phyloP scores from a whole-genome alignment of 129 eudicot species.

The Flaveria trinervia region DNA sequence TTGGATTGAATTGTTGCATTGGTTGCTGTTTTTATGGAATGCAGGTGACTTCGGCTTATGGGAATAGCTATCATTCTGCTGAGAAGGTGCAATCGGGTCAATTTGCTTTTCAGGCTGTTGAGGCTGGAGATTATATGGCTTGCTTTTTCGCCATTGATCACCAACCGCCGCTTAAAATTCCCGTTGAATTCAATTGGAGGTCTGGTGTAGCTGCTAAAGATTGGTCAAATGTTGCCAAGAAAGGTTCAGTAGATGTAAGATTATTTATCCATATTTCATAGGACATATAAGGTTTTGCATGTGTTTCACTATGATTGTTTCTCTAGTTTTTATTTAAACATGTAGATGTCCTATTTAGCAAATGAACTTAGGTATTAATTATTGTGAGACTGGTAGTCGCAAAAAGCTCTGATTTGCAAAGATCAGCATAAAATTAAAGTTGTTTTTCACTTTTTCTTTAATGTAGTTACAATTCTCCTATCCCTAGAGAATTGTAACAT shows the following conservation, averaged over 20 bases:
- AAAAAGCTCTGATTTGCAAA: background rate
- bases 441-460: background rate
- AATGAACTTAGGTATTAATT: background rate
- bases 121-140: constrained; percentile 87
- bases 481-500: too few relatives aligned
- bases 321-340: background rate
- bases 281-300: background rate
- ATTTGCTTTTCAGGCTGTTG: constrained; percentile 71
- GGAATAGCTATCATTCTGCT: constrained; percentile 66
- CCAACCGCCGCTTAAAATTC: constrained; percentile 50
- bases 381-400: background rate
- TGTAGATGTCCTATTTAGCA: background rate
- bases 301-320: background rate
- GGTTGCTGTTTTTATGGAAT: background rate
- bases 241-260: constrained; percentile 80
- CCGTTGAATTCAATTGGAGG: constrained; percentile 82
- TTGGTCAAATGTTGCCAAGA: constrained; percentile 80
- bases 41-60: constrained; percentile 73
- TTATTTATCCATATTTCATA: background rate
- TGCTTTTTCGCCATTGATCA: constrained; percentile 71
- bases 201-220: constrained; percentile 91
- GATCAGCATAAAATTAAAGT: background rate
- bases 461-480: background rate
- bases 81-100: constrained; percentile 83
- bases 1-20: background rate